phyloP scores from a whole-genome alignment of 1,284 basidiomycete species.

The Sporisorium scitamineum region DNA sequence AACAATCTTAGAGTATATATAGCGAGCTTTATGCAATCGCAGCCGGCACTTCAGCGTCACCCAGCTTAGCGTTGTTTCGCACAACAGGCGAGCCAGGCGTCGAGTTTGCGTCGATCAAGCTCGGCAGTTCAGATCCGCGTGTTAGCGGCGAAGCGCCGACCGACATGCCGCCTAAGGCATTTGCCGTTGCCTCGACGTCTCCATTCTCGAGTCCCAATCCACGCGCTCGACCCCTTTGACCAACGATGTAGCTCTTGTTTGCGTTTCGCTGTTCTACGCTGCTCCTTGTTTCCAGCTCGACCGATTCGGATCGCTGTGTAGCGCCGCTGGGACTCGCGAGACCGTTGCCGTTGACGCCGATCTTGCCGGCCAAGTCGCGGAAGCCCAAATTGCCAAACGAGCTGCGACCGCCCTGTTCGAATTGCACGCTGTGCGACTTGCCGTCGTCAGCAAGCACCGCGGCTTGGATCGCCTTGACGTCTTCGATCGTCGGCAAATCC shows the following conservation, averaged over 20 bases:
- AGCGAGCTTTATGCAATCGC: conserved; percentile 22
- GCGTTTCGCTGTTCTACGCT: conserved; percentile 32
- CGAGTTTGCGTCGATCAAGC: conserved; percentile 36
- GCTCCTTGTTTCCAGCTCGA: conserved; percentile 37
- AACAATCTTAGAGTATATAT: not conserved
- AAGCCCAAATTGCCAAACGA: conserved; percentile 38
- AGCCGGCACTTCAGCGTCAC: conserved; percentile 33
- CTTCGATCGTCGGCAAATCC: conserved; percentile 67
- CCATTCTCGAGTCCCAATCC: conserved; percentile 35
- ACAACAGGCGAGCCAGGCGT: conserved; percentile 29
- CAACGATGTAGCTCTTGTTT: conserved; percentile 38
- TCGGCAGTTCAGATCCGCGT: not conserved
- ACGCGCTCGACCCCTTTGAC: conserved; percentile 34
- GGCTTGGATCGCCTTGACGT: conserved; percentile 64
- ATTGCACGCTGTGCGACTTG: conserved; percentile 48
- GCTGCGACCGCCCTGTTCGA: conserved; percentile 26
- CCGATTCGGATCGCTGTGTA: conserved; percentile 22
- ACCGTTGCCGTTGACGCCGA: conserved; percentile 20
- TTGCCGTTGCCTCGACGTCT: conserved; percentile 13
- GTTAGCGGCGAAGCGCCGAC: not conserved
- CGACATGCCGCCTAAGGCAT: conserved; percentile 20
- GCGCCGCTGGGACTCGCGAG: conserved; percentile 13
- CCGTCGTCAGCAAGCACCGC: conserved; percentile 53
- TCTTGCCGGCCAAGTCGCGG: conserved; percentile 41
- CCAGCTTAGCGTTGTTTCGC: conserved; percentile 9